A percentile compares a stretch with the other conserved stretches of the same genome.
Evolutionary conservation across 2,329 filamentous ascomycete genomes (phyloP).

Genomic region (Periconia macrospinosa): DNA sequence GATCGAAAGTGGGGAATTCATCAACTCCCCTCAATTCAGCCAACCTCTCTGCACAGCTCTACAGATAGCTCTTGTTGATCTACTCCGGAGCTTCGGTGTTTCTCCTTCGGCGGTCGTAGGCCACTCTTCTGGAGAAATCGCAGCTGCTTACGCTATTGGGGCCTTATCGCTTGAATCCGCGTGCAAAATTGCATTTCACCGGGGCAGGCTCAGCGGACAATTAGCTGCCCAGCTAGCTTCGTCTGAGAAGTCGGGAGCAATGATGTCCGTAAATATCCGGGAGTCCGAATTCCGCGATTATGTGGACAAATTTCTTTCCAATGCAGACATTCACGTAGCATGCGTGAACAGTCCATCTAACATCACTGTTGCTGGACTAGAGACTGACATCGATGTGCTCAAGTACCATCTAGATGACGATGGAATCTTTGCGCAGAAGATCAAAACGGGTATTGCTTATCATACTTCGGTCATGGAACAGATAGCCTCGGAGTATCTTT

Average conservation of each 20-base stretch:
- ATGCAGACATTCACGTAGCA: conserved; percentile 3
- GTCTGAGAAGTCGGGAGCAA: background rate
- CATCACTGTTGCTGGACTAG: conserved; percentile 48
- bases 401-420: conserved; percentile 34
- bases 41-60: conserved; percentile 18
- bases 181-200: background rate
- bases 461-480: conserved; percentile 47
- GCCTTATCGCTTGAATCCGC: background rate
- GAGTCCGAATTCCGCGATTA: background rate
- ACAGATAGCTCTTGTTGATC: conserved; percentile 19
- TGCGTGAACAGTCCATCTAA: conserved; percentile 40
- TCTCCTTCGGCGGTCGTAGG: conserved; percentile 13
- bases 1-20: background rate
- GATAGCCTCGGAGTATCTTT: conserved; percentile 10
- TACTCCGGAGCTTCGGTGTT: conserved; percentile 12
- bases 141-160: conserved; percentile 15
- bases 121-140: conserved; percentile 25
- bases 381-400: conserved; percentile 34
- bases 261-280: background rate
- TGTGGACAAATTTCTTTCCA: background rate
- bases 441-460: conserved; percentile 48
- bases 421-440: conserved; percentile 39
- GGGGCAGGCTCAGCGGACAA: background rate
- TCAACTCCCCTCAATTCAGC: conserved; percentile 1
- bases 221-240: background rate